Base-by-base conservation (phyloP, 2,329 filamentous ascomycete species). In the Penicillium occitanis region DNA sequence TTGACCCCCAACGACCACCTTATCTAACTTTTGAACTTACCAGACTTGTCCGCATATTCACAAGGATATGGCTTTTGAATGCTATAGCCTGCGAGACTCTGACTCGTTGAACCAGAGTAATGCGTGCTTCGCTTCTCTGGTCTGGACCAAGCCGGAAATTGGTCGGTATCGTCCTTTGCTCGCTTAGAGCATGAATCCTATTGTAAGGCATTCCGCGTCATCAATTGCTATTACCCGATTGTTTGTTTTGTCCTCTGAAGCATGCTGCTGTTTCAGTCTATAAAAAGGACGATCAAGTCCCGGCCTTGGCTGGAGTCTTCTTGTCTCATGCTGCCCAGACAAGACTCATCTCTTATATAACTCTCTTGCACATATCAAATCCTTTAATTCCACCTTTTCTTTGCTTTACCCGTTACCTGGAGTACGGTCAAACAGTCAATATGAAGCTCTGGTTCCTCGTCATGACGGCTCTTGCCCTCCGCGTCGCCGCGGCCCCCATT, bases 11-110 rank as follows among this genome's bases (percentile, higher is more conserved):
- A 57, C 33, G 11, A 57, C 33, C 30, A 37, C n/a, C 37, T 60
- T 46, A 60, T 60, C 57, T 60, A 46, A 46, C 57, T 60, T 60
- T 46, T 33, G 57, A 60, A 60, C 25, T 25, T 46, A 33, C 57
- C 57, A 30, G 14, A 59, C 35, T 19, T 42, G 3, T 10, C 35
- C 7, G 3, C n/a, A 22, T 14, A 25, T 3, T 57, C 10, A 35
- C 33, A 37, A 35, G 40, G 53, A 57, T 57, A 57, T 10, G 19
- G 4, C n/a, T 37, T 40, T 22, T 17, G 2, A 5, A 22, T 40
- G 33, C n/a, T 40, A 37, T 57, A 14, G 33, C 19, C 19, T 0
- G 33, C 33, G 19, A 57, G 19, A 6, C 33, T 57, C 33, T 57
- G 53, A 57, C 33, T 57, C 53, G 33, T 14, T 17, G 33, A 37